Conservation (phyloP, 352 stramenopile species). For the Phytophthora citrophthora region DNA sequence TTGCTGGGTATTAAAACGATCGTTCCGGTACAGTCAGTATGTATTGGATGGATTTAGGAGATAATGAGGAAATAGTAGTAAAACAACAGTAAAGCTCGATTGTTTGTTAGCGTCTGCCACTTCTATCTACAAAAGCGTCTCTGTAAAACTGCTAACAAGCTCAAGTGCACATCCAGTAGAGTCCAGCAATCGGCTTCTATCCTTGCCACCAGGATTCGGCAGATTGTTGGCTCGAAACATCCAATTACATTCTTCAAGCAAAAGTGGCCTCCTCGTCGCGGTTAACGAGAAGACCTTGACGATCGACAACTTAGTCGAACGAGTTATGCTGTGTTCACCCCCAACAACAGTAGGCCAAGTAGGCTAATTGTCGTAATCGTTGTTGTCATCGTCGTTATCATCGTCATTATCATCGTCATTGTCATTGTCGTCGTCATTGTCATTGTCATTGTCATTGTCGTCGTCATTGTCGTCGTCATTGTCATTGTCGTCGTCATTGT, state of each 20-base stretch:
- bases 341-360: no score
- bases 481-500: no score
- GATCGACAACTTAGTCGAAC: no score
- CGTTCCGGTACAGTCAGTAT: no score
- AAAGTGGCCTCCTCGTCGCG: neutral
- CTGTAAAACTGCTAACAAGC: constrained; percentile 12
- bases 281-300: neutral
- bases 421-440: no score
- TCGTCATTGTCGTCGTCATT: no score
- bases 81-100: constrained; percentile 15
- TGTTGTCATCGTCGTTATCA: neutral
- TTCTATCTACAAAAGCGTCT: constrained; percentile 21
- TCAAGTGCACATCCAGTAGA: constrained; percentile 22
- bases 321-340: no score
- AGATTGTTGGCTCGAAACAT: constrained; percentile 8
- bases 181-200: constrained; percentile 1
- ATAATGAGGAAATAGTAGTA: constrained; percentile 1
- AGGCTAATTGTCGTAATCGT: no score
- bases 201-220: constrained; percentile 7
- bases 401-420: no score
- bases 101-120: constrained; percentile 15
- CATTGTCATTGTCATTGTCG: no score
- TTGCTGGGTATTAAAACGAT: constrained; percentile 87
- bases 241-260: constrained; percentile 21
- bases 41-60: no score